Evolutionary conservation across 2,329 filamentous ascomycete species (phyloP).

Genomic region (Dothiorella sarmentorum): DNA sequence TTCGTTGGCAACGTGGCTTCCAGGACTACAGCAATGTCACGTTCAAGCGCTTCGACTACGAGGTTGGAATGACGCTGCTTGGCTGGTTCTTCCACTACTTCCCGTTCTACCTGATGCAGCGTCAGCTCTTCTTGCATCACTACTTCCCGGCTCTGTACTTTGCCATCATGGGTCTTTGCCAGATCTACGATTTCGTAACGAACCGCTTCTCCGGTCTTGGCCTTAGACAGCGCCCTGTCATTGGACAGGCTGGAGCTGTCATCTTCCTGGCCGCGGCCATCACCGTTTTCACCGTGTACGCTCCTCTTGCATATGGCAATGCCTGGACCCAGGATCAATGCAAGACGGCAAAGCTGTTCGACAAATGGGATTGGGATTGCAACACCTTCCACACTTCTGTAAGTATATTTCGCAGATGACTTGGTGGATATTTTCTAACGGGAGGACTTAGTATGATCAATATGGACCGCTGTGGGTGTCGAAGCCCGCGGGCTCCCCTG

Average conservation of each 20-base stretch:
- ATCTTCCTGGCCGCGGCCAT: slow-evolving; percentile 71
- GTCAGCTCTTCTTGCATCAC: slow-evolving; percentile 96
- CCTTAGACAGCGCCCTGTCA: slow-evolving; percentile 64
- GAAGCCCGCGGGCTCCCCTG: slow-evolving; percentile 23
- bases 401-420: slow-evolving; percentile 48
- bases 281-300: slow-evolving; percentile 76
- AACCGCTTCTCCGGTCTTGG: slow-evolving; percentile 68
- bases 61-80: slow-evolving; percentile 83
- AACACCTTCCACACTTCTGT: slow-evolving; percentile 85
- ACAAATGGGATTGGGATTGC: slow-evolving; percentile 96
- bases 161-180: slow-evolving; percentile 81
- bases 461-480: slow-evolving; percentile 25
- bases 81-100: slow-evolving; percentile 99
- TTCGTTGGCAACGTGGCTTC: slow-evolving; percentile 93
- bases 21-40: slow-evolving; percentile 75
- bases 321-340: slow-evolving; percentile 89
- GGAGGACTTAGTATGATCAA: slow-evolving; percentile 21
- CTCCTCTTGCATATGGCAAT: slow-evolving; percentile 89
- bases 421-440: neutral
- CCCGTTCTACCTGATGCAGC: slow-evolving; percentile 97
- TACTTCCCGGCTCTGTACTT: slow-evolving; percentile 98
- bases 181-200: slow-evolving; percentile 81
- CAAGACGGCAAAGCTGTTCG: slow-evolving; percentile 79
- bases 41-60: slow-evolving; percentile 98
- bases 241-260: slow-evolving; percentile 72